Evolutionary conservation across 164 flowering plant genomes (phyloP).

Genomic region (Tetrastigma voinierianum): DNA sequence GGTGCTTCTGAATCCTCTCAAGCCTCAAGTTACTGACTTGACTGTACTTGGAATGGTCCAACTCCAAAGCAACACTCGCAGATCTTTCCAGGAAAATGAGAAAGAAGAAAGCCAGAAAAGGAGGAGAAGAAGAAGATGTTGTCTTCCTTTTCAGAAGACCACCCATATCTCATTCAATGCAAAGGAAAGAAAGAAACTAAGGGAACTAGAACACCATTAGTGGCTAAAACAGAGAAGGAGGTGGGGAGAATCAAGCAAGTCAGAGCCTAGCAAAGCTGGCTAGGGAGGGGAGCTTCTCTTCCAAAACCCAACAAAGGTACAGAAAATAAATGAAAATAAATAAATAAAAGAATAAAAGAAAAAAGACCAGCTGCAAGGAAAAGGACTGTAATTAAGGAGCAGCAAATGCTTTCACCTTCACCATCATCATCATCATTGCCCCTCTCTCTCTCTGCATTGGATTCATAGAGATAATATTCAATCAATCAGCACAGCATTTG

Average conservation of each 20-base stretch:
- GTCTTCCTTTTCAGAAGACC: constrained; percentile 17
- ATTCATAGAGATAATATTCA: constrained; percentile 23
- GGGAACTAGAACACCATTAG: too few relatives aligned
- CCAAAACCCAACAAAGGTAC: constrained; percentile 4
- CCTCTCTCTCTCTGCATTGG: constrained; percentile 27
- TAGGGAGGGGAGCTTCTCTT: too few relatives aligned
- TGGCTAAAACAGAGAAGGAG: constrained; percentile 2
- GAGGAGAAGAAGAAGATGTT: constrained; percentile 9
- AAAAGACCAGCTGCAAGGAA: constrained; percentile 15
- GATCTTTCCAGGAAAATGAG: constrained; percentile 11
- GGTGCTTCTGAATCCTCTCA: constrained; percentile 57
- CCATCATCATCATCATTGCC: constrained; percentile 36
- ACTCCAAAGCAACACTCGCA: constrained; percentile 14
- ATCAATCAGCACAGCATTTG: not conserved
- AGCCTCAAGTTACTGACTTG: constrained; percentile 65
- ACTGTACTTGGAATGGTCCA: constrained; percentile 50
- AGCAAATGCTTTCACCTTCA: constrained; percentile 18
- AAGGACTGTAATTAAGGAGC: constrained; percentile 17
- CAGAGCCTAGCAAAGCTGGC: too few relatives aligned
- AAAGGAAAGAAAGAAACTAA: too few relatives aligned
- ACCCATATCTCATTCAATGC: not conserved
- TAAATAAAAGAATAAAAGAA: too few relatives aligned
- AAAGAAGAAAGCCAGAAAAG: constrained; percentile 10
- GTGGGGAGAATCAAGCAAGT: too few relatives aligned
- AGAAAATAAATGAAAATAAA: constrained; percentile 1